These are phyloP conservation scores for Floccularia luteovirens DNA, from an alignment of 768 basidiomycete genomes.

Conservation along the genomic window DNA sequence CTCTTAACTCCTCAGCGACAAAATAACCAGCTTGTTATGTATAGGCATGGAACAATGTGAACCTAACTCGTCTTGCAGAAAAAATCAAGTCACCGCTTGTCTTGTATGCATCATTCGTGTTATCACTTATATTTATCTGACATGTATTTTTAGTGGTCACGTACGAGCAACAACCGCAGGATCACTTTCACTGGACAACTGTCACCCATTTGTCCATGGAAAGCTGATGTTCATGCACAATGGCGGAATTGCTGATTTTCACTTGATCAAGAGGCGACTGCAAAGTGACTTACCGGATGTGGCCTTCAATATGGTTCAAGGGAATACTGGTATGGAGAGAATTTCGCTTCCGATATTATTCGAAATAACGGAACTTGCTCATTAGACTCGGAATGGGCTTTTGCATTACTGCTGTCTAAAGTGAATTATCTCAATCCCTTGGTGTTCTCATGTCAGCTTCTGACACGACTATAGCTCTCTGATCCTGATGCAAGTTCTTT, in stretches of 20 bases:
- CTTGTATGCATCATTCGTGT: slow-evolving; percentile 49
- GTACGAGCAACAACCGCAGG: slow-evolving; percentile 93
- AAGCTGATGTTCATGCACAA: slow-evolving; percentile 99
- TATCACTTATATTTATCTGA: slow-evolving; percentile 2
- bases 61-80: slow-evolving; percentile 88
- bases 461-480: slow-evolving; percentile 46
- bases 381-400: slow-evolving; percentile 94
- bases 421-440: slow-evolving; percentile 21
- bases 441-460: slow-evolving; percentile 8
- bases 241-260: slow-evolving; percentile 86
- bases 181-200: slow-evolving; percentile 86
- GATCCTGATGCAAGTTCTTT: slow-evolving; percentile 74
- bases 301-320: slow-evolving; percentile 80
- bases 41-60: slow-evolving; percentile 95
- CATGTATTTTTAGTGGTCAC: slow-evolving; percentile 52
- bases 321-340: slow-evolving; percentile 70
- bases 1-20: background rate
- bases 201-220: slow-evolving; percentile 90
- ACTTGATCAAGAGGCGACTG: slow-evolving; percentile 69
- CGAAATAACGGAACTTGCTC: background rate
- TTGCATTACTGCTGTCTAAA: slow-evolving; percentile 85
- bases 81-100: slow-evolving; percentile 96
- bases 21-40: background rate
- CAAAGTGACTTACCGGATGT: slow-evolving; percentile 75
- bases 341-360: slow-evolving; percentile 2